Evolutionary conservation across 1,284 basidiomycete species (phyloP).

Genomic region (Pseudozyma pruni): DNA sequence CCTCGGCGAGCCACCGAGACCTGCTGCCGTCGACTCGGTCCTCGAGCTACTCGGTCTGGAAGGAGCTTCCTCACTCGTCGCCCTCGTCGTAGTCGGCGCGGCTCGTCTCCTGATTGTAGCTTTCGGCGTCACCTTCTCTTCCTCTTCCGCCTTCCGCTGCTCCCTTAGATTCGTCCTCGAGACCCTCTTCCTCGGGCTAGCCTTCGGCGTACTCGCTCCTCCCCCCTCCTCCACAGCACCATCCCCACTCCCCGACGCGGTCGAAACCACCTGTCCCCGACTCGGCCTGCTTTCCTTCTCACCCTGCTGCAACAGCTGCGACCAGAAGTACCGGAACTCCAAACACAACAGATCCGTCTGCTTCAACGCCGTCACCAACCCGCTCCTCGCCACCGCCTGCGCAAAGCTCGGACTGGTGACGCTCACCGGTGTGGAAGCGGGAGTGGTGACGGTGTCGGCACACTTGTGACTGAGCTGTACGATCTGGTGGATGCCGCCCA

Average conservation of each 20-base stretch:
- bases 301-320: conserved; percentile 27
- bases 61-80: conserved; percentile 40
- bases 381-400: background rate
- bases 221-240: background rate
- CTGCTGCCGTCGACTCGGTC: background rate
- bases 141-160: conserved; percentile 10
- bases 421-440: conserved; percentile 7
- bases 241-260: background rate
- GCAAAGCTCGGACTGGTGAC: conserved; percentile 8
- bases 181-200: conserved; percentile 13
- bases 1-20: conserved; percentile 8
- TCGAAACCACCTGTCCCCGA: background rate
- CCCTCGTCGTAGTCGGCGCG: conserved; percentile 14
- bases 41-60: conserved; percentile 2
- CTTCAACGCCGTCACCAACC: conserved; percentile 27
- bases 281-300: conserved; percentile 6
- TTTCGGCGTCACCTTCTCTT: conserved; percentile 17
- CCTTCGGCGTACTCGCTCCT: conserved; percentile 25
- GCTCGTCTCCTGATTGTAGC: conserved; percentile 9
- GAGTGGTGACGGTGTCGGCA: conserved; percentile 36
- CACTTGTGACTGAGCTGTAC: conserved; percentile 47
- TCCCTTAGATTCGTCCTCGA: conserved; percentile 5
- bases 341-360: conserved; percentile 48
- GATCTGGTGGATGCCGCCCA: conserved; percentile 47
- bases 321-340: conserved; percentile 50